Evolutionary conservation across 805 yeast genomes (phyloP).

Genomic region (Ogataea nitratoaversa): DNA sequence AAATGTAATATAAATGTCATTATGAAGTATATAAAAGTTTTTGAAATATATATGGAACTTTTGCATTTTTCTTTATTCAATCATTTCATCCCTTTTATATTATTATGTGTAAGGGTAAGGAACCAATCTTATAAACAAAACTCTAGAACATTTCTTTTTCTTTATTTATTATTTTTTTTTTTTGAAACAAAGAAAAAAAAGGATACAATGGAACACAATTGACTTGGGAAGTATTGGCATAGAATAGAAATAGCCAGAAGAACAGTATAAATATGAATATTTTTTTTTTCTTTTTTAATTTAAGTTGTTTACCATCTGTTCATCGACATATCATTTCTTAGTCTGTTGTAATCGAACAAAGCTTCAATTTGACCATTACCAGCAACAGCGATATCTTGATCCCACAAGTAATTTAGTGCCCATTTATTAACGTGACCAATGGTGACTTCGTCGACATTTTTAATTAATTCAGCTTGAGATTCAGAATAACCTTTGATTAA

Average conservation of each 20-base stretch:
- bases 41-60: background rate
- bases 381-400: conserved; percentile 77
- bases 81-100: too few relatives aligned
- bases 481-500: conserved; percentile 60
- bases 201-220: background rate
- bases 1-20: background rate
- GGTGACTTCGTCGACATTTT: conserved; percentile 59
- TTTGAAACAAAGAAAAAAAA: too few relatives aligned
- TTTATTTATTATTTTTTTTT: background rate
- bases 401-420: conserved; percentile 78
- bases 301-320: conserved; percentile 59
- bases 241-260: too few relatives aligned
- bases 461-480: conserved; percentile 55
- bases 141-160: background rate
- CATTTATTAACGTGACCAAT: conserved; percentile 59
- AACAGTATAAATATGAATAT: too few relatives aligned
- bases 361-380: conserved; percentile 87
- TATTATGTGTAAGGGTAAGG: too few relatives aligned
- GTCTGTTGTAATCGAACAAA: conserved; percentile 77
- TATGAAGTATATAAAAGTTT: too few relatives aligned
- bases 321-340: conserved; percentile 86
- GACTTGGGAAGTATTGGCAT: too few relatives aligned
- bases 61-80: too few relatives aligned
- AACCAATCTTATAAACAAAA: too few relatives aligned
- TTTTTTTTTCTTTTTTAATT: conserved; percentile 1